Base-by-base conservation (phyloP, 140 eudicot species). In the Senecio squalidus region DNA sequence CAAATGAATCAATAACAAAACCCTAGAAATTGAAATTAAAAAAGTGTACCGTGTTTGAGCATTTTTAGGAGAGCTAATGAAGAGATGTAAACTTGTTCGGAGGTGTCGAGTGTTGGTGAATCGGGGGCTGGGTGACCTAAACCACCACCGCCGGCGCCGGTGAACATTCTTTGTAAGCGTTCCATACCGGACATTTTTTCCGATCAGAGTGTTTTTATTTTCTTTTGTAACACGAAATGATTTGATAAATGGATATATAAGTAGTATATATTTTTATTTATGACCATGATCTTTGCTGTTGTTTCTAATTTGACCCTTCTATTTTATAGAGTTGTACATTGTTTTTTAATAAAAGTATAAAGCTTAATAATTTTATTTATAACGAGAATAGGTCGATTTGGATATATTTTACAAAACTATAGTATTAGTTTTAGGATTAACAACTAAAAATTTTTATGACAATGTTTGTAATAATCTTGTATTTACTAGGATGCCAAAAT, bases 61-160 rank as follows among this genome's bases (percentile, higher is more conserved):
- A 91, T 91, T 72, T 91, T 91, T 22, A 91, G 74, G 9, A 91
- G 88, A 25, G 98, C 98, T 5, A 91, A 86, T 8, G 98, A 91
- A 7, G 98, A 91, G 76, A 91, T 91, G 82, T 91, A 91, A 68
- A 91, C 96, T 91, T 91, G 98, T 45, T 91, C 96, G 24, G 98
- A 91, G 3, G 98, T 73, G 64, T 91, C 98, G 9, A 91, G 82
- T 4, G 96, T 83, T 13, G 98, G 98, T 4, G 98, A 87, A 34
- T 91, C 96, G 29, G 96, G 88, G 3, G 96, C 94, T 3, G 96
- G 88, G 64, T 86, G 98, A 15, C 94, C 82, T 58, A 91, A 73
- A 0, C 74, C 81, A 0, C 95, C 94, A 5, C 96, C 98, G 53
- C 96, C 94, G n/a, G n/a, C n/a, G 6, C 96, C 98, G 69, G 92